Conservation (phyloP, 2,329 filamentous ascomycete species). For the Berkeleyomyces rouxiae region DNA sequence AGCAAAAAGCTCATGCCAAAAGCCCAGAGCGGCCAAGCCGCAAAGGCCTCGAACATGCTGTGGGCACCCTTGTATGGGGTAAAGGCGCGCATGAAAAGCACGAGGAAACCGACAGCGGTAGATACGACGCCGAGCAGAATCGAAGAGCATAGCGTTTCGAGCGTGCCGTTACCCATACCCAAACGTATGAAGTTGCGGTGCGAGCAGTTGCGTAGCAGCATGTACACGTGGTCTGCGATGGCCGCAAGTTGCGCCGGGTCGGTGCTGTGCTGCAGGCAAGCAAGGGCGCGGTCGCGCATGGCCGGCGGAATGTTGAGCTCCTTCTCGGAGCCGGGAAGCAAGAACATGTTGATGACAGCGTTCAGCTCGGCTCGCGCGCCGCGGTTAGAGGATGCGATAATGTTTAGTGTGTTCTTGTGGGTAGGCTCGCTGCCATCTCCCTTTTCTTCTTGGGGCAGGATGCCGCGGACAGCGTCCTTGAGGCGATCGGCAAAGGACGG, state of each 20-base stretch:
- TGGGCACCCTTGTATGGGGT: constrained; percentile 23
- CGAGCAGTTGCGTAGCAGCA: constrained; percentile 31
- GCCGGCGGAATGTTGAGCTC: constrained; percentile 31
- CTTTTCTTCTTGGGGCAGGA: constrained; percentile 13
- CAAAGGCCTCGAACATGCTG: constrained; percentile 26
- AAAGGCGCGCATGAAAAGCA: constrained; percentile 25
- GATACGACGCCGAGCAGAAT: constrained; percentile 27
- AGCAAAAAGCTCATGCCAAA: constrained; percentile 27
- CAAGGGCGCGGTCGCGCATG: constrained; percentile 25
- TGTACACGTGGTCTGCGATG: constrained; percentile 30
- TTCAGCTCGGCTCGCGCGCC: constrained; percentile 21
- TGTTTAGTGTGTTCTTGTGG: constrained; percentile 13
- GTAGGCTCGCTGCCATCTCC: constrained; percentile 1
- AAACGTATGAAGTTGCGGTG: constrained; percentile 35
- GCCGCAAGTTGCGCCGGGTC: constrained; percentile 26
- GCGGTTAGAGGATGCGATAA: constrained; percentile 9
- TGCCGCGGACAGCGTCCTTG: constrained; percentile 15
- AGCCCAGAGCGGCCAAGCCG: constrained; percentile 30
- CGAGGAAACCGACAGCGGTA: constrained; percentile 25
- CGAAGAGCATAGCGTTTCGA: constrained; percentile 31
- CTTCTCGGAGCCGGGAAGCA: constrained; percentile 26
- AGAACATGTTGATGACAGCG: constrained; percentile 26
- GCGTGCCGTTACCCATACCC: constrained; percentile 35
- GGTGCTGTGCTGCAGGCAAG: constrained; percentile 21
- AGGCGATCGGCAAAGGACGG: constrained; percentile 15